Evolutionary conservation across 306 rosid species (phyloP), one percentile per base, ranked within the genome.

Genomic region (Lotus japonicus): DNA sequence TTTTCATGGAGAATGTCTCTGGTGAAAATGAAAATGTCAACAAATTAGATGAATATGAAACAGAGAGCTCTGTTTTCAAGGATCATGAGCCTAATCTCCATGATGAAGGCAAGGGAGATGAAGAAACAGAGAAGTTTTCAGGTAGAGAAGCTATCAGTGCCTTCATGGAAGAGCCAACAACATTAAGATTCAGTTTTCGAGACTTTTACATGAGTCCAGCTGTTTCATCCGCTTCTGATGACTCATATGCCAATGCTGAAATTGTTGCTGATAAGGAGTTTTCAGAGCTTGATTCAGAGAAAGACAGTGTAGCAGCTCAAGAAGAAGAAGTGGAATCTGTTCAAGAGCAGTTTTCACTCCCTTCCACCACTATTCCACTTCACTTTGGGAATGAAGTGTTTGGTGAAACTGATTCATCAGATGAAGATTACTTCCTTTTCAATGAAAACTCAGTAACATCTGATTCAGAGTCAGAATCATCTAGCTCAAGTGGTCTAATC

Each of bases 141-240:
- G 79, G 58, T 2, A 69, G 76, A 50, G 74, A 56, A n/a, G n/a
- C n/a, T 55, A 68, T 74, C 6, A 75, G 84, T 54, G 72, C 71
- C 19, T 80, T 79, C 70, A 48, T 89, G 6, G 85, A 87, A 72
- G 85, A 82, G n/a, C 89, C 88, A 28, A 83, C 76, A 50, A 2
- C 74, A 28, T 49, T 74, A 48, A 81, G 69, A 70, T 84, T 89
- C 57, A 66, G 69, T 11, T 78, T 83, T 41, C 83, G 77, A 65
- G 85, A 85, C n/a, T 74, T 78, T n/a, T 81, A 66, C 58, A 44
- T 62, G 54, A 80, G 72, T 72, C 77, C 87, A 16, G 43, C 69
- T 14, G 77, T 68, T 65, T 57, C 70, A 38, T 2, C 41, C 11
- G 3, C 58, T 62, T 62, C 81, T 15, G 57, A 50, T 41, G 36